Conservation (phyloP, 208 protist genomes). For the Leishmania martiniquensis region DNA sequence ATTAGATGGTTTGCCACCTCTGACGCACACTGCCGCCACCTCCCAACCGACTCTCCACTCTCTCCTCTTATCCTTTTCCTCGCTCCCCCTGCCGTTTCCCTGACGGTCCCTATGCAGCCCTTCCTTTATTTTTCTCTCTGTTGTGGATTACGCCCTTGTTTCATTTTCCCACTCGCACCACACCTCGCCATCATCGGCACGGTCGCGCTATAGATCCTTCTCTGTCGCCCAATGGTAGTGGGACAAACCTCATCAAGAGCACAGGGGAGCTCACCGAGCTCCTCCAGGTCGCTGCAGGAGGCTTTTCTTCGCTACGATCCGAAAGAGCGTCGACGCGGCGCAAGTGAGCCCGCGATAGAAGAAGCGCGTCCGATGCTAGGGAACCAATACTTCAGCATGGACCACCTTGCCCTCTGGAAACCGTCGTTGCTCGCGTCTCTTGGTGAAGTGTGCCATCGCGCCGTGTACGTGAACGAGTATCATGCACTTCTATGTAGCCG, state of each 20-base stretch:
- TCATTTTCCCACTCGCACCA: background rate
- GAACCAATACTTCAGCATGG: slow-evolving; percentile 35
- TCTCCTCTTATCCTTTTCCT: background rate
- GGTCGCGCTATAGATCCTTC: background rate
- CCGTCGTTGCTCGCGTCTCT: slow-evolving; percentile 30
- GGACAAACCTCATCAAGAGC: background rate
- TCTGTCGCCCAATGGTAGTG: slow-evolving; percentile 2
- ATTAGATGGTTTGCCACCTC: background rate
- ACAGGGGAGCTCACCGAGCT: slow-evolving; percentile 11
- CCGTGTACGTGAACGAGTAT: slow-evolving; percentile 34
- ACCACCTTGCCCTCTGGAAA: slow-evolving; percentile 31
- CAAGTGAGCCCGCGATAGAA: slow-evolving; percentile 4
- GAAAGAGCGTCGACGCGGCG: background rate
- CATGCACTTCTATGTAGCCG: slow-evolving; percentile 50
- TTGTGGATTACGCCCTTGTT: background rate
- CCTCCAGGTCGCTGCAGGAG: slow-evolving; percentile 11
- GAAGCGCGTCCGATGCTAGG: slow-evolving; percentile 21
- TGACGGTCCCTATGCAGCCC: background rate
- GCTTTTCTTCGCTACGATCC: slow-evolving; percentile 24
- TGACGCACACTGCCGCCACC: background rate
- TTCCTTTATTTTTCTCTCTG: background rate
- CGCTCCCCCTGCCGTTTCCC: background rate
- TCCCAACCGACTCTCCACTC: background rate
- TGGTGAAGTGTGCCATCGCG: slow-evolving; percentile 21
- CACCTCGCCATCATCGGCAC: background rate